Evolutionary conservation across 495 filamentous ascomycete species (phyloP).

Genomic region (Neurospora sp.): DNA sequence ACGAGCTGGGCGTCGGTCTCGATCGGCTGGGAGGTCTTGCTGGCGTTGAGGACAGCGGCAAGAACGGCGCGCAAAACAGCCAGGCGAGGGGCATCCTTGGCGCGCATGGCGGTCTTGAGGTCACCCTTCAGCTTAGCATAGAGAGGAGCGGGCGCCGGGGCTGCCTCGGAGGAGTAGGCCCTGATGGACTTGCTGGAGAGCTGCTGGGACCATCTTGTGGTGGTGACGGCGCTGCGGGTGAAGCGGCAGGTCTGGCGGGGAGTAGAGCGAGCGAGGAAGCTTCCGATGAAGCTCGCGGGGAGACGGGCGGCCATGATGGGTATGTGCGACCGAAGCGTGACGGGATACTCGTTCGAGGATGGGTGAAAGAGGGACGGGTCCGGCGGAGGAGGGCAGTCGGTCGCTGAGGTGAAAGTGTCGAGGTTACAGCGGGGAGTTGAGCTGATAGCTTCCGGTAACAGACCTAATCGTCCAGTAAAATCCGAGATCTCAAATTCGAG

Average conservation of each 20-base stretch:
- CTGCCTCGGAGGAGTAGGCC: constrained; percentile 28
- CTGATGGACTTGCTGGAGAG: constrained; percentile 4
- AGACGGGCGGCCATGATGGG: constrained; percentile 11
- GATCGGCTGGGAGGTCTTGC: constrained; percentile 44
- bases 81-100: constrained; percentile 45
- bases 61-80: constrained; percentile 45
- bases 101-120: constrained; percentile 50
- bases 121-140: constrained; percentile 41
- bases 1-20: constrained; percentile 47
- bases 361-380: not conserved
- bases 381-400: not conserved
- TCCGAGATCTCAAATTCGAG: not conserved
- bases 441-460: not conserved
- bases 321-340: not conserved
- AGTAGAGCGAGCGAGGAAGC: constrained; percentile 12
- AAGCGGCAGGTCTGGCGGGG: constrained; percentile 2
- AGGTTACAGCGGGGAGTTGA: not conserved
- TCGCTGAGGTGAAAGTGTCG: not conserved
- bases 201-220: not conserved
- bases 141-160: constrained; percentile 29
- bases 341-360: not conserved
- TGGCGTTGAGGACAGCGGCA: constrained; percentile 43
- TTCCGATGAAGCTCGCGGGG: constrained; percentile 6
- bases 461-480: not conserved
- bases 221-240: not conserved